Evolutionary conservation across 2,329 filamentous ascomycete genomes (phyloP), one percentile per base, ranked within the genome.

Genomic region (Fusarium siculi): DNA sequence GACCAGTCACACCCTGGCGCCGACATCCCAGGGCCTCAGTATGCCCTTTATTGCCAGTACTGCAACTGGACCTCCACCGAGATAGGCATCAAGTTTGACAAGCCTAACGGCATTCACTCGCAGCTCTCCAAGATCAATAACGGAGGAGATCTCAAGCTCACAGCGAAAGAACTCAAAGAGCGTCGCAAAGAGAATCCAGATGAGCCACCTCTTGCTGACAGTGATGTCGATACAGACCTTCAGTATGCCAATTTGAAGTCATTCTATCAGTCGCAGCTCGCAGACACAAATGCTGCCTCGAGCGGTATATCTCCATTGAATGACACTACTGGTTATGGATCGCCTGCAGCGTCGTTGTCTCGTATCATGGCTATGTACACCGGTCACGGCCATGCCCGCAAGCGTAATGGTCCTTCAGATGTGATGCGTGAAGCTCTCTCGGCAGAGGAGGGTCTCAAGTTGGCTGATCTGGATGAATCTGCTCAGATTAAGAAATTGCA

Each of bases 311-410:
- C 84, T 1, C 46, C 81, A 5, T 64, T 76, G 4, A 78, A 80
- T 34, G 82, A 82, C 44, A 76, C 76, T 36, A 61, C 79, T 30
- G 91, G 92, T 5, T 89, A 93, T 60, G 88, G 88, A 28, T 97
- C 95, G 0, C 95, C 96, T 0, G 93, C 91, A 9, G 93, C 94
- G 15, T 85, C 94, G 12, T 85, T 98, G 60, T 92, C 93, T 32
- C 91, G 96, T 37, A 96, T 98, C 77, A 97, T 98, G 94, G 95
- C 91, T 70, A 86, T 98, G 32, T 98, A 98, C 82, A 94, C 93
- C 0, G 88, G 90, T 61, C 89, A 86, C 72, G 88, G 85, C 59
- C 86, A 89, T 74, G 87, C 87, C 62, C 92, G 92, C 76, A 91
- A 92, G 77, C 84, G 88, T 16, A 91, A 92, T 78, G 86, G 88